phyloP scores from a whole-genome alignment of 108 stramenopile genomes.

The Stephanodiscus triporus region DNA sequence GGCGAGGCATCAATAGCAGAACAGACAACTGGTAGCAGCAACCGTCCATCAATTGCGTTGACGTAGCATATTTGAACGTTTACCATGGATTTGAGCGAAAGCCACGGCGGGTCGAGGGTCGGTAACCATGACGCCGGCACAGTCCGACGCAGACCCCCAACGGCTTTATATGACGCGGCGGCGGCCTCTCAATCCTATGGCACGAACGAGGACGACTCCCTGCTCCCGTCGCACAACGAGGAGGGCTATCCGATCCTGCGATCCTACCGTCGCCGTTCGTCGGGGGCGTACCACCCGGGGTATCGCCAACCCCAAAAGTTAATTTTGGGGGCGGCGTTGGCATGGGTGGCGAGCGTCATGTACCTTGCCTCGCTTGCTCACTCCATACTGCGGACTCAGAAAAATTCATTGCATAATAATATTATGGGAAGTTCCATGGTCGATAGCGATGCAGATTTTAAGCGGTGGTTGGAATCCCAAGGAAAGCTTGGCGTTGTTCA shows the following conservation, averaged over 20 bases:
- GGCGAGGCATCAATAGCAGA: neutral
- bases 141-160: constrained; percentile 22
- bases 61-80: neutral
- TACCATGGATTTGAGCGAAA: constrained; percentile 3
- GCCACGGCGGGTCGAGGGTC: neutral
- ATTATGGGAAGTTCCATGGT: constrained; percentile 18
- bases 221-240: constrained; percentile 20
- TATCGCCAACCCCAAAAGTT: constrained; percentile 29
- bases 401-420: neutral
- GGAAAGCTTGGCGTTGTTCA: neutral
- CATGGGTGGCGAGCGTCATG: constrained; percentile 41
- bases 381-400: constrained; percentile 32
- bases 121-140: neutral
- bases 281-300: constrained; percentile 14
- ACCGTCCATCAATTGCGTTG: neutral
- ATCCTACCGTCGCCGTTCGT: constrained; percentile 11
- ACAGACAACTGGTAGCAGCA: neutral
- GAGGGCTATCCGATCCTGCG: neutral
- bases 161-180: neutral
- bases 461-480: constrained; percentile 24
- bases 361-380: constrained; percentile 38
- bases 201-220: constrained; percentile 32
- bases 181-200: constrained; percentile 25
- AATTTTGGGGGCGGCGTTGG: constrained; percentile 19
- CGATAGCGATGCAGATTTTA: constrained; percentile 14